Evolutionary conservation across 2,329 filamentous ascomycete species (phyloP).

Genomic region (Pseudogymnoascus sp.): DNA sequence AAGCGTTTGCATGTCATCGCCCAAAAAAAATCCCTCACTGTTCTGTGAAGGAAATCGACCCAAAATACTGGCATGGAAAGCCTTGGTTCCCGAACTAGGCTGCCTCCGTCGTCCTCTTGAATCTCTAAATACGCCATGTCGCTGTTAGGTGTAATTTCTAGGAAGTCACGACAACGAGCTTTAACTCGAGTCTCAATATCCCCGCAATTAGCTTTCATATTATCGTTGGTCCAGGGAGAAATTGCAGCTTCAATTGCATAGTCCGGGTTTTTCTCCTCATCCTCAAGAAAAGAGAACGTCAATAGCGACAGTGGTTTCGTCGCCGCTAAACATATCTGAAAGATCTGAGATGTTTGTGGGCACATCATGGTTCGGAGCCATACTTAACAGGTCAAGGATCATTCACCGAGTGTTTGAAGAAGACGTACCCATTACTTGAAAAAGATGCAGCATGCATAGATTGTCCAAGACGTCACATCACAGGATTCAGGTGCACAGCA

Average conservation of each 20-base stretch:
- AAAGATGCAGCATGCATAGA: slow-evolving; percentile 82
- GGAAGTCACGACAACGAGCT: neutral
- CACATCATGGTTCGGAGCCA: slow-evolving; percentile 36
- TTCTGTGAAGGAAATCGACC: slow-evolving; percentile 8
- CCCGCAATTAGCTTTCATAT: neutral
- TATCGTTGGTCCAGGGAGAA: neutral
- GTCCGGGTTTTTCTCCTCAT: neutral
- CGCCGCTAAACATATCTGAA: slow-evolving; percentile 1
- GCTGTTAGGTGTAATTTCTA: neutral
- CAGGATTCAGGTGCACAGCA: neutral
- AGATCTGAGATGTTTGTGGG: slow-evolving; percentile 17
- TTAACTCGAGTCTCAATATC: neutral
- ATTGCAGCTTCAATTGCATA: neutral
- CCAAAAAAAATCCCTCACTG: slow-evolving; percentile 5
- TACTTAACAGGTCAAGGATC: slow-evolving; percentile 74
- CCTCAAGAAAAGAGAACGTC: neutral
- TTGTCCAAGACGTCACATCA: neutral
- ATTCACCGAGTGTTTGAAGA: slow-evolving; percentile 76
- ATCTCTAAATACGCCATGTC: neutral
- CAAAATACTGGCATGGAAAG: neutral
- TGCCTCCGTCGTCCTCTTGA: neutral
- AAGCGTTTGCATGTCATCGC: neutral
- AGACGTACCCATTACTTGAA: slow-evolving; percentile 78
- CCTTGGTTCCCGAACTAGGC: neutral
- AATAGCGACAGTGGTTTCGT: neutral